Base-by-base conservation (phyloP, 805 yeast genomes). In the Candida corydali region DNA sequence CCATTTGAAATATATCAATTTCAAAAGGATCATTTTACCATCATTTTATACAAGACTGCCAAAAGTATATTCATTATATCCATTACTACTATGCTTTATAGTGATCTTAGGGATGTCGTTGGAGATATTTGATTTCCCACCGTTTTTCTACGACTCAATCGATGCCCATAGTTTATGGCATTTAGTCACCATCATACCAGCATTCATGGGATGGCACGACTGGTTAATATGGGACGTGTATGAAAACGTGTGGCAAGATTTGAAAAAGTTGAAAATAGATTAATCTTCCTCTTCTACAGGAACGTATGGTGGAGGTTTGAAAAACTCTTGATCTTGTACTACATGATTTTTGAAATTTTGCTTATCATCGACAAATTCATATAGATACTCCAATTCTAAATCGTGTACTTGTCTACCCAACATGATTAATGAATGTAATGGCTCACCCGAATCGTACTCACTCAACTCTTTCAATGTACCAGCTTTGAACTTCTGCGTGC, bases 131-230 rank as follows among this genome's bases (percentile, higher is more conserved):
- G 98, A 91, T 59, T 93, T 93, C 55, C 75, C 94, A 4, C 93
- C 85, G 11, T 54, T 82, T 26, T 57, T 42, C 38, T 63, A 51
- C 34, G 83, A 73, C 47, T 69, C 85, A 26, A 49, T 93, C 0
- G 98, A 93, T 62, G 95, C 98, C 0, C 98, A 93, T 57, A 79
- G 96, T 1, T 55, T 93, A 29, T 93, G 98, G 98, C 98, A 93
- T 57, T 69, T 84, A 18, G 80, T 86, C 11, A 93, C 98, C 0
- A 80, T 91, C 2, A 19, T 66, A 18, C 63, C 65, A 5, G 57
- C 52, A n/a, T 56, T 56, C 27, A 53, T 44, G 33, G 66, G 68
- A 2, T 67, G 71, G 71, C 65, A 65, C 45, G 69, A 65, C 40
- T 67, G 73, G 73, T 47, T 66, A 51, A 40, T 66, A 18, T 67